Percentiles rank a stretch among this genome's conserved stretches.
These are phyloP conservation scores for Rosa lucieae DNA, from an alignment of 306 rosid genomes.

Conservation along the genomic window DNA sequence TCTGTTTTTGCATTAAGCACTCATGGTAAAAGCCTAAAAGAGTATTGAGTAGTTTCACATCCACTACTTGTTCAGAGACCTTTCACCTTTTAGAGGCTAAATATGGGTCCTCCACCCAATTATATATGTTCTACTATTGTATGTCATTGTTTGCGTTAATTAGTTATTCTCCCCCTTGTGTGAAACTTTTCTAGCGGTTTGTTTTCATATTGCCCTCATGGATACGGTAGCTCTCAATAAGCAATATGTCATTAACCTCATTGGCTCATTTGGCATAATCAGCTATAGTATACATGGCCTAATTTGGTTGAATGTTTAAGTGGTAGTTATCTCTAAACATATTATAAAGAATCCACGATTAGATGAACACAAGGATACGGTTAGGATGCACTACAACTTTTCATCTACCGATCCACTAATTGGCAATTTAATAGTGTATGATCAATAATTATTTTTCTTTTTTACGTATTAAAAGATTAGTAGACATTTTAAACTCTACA, in stretches of 20 bases:
- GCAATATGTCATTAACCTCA: not conserved
- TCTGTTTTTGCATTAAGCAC: not conserved
- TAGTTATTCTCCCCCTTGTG: not conserved
- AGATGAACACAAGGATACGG: not conserved
- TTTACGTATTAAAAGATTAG: no score
- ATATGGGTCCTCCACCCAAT: not conserved
- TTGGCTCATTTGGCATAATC: not conserved
- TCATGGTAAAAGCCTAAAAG: not conserved
- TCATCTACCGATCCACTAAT: not conserved
- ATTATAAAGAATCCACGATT: not conserved
- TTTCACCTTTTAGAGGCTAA: not conserved
- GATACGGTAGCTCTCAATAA: no score
- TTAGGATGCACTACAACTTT: not conserved
- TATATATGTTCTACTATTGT: not conserved
- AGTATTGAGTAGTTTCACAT: not conserved
- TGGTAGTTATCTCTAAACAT: not conserved
- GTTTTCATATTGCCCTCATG: not conserved
- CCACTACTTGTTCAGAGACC: not conserved
- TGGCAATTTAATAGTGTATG: not conserved
- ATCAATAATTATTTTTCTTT: not conserved
- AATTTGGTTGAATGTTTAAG: not conserved
- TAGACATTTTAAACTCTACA: no score
- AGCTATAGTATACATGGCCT: not conserved
- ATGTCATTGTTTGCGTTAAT: not conserved
- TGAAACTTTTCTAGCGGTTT: not conserved